Evolutionary conservation across 495 filamentous ascomycete species (phyloP).

Genomic region (Penicillium tannophilum): DNA sequence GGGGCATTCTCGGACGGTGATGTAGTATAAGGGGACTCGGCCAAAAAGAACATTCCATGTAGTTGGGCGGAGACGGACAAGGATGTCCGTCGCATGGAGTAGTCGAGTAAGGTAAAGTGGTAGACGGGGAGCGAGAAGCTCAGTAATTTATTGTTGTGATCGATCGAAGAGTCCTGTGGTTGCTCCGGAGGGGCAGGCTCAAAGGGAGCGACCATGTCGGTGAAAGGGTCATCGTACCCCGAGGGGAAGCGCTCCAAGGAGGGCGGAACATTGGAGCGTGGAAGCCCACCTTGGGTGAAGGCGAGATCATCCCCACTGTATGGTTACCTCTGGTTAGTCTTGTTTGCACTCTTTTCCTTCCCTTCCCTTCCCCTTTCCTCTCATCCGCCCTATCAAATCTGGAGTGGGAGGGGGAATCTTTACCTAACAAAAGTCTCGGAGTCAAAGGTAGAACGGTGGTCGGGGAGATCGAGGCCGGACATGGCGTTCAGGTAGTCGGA

Average conservation of each 20-base stretch:
- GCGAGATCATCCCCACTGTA: conserved; percentile 42
- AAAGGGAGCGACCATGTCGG: conserved; percentile 53
- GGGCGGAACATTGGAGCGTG: conserved; percentile 18
- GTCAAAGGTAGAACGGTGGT: conserved; percentile 60
- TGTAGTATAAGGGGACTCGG: conserved; percentile 74
- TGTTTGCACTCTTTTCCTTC: background rate
- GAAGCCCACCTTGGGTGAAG: conserved; percentile 39
- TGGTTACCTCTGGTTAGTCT: conserved; percentile 1
- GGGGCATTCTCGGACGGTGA: conserved; percentile 63
- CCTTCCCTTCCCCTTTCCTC: background rate
- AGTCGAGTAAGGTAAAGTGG: conserved; percentile 70
- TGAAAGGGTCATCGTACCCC: conserved; percentile 72
- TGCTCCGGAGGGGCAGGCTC: conserved; percentile 47
- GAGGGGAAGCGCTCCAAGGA: conserved; percentile 44
- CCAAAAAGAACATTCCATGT: conserved; percentile 94
- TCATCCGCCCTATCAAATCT: background rate
- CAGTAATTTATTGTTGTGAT: conserved; percentile 78
- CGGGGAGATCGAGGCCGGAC: conserved; percentile 56
- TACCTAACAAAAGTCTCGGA: conserved; percentile 62
- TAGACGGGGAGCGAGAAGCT: conserved; percentile 73
- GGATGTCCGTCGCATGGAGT: conserved; percentile 58
- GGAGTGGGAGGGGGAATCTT: background rate
- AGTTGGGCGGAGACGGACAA: conserved; percentile 78
- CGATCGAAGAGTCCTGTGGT: conserved; percentile 50
- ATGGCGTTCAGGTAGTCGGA: conserved; percentile 56